Base-by-base conservation (phyloP, 2,329 filamentous ascomycete genomes). In the Keithomyces neogunnii region DNA sequence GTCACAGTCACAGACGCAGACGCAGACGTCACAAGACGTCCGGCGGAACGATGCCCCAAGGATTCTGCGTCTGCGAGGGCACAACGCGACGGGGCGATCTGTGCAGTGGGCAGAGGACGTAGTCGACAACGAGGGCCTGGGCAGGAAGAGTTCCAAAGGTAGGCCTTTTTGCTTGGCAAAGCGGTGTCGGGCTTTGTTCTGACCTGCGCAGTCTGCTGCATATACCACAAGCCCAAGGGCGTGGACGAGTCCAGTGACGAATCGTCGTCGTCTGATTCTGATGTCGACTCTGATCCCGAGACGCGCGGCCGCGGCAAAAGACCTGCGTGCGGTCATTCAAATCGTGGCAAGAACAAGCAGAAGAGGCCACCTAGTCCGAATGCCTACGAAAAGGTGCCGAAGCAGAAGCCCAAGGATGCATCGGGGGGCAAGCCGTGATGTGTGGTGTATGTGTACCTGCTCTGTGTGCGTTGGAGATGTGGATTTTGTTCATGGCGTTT, bases 91-190 rank as follows among this genome's bases (percentile, higher is more conserved):
- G 30, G 67, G 73, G 19, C 77, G 85, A 49, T 82, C 82, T 47
- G 93, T 99, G 51, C 85, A 88, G 67, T 99, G 93, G 93, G 89
- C 89, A 5, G 88, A 93, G 63, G 86, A 89, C 62, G 91, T 96
- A 5, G 77, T 99, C 3, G 91, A 99, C 70, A 99, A 99, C 63
- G 93, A 99, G 69, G 89, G 89, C 3, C 78, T 97, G 67, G 90
- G 90, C 6, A 88, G 88, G 69, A 99, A 97, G 73, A 92, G 83
- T 57, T 95, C 89, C 19, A 99, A 99, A 81, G 88, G 89, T 92
- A 68, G 1, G 44, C 31, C 30, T 3, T 29, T 38, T 33, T 2
- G 8, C 43, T 30, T 42, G 53, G 28, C 35, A 13, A 47, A 7
- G 9, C 26, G 2, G 29, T 32, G 19, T 9, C 5, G 28, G n/a